Evolutionary conservation across 495 filamentous ascomycete species (phyloP).

Genomic region (Niebla homalea): DNA sequence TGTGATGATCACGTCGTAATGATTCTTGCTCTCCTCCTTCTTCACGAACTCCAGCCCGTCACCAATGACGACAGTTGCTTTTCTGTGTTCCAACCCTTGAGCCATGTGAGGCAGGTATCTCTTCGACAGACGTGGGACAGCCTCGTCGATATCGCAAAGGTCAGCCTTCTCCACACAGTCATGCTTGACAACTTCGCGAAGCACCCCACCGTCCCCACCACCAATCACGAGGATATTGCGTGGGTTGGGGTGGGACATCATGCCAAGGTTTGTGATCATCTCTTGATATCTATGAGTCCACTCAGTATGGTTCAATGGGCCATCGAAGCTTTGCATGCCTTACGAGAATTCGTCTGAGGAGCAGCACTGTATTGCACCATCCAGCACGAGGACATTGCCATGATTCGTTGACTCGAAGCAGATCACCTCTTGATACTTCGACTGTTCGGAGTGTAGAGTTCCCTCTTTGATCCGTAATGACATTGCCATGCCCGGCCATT

Average conservation of each 20-base stretch:
- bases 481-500: conserved; percentile 99
- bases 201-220: conserved; percentile 90
- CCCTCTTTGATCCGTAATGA: conserved; percentile 85
- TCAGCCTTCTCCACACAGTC: conserved; percentile 82
- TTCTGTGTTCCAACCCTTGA: conserved; percentile 83
- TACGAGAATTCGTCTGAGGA: conserved; percentile 95
- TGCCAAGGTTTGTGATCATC: conserved; percentile 98
- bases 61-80: conserved; percentile 78
- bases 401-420: conserved; percentile 96
- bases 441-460: conserved; percentile 97
- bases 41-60: conserved; percentile 94
- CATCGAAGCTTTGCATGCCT: conserved; percentile 13
- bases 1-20: conserved; percentile 99
- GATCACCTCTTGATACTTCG: conserved; percentile 95
- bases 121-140: conserved; percentile 96
- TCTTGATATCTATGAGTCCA: conserved; percentile 65
- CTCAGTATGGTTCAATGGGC: conserved; percentile 1
- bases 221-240: conserved; percentile 98
- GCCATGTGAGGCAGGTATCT: conserved; percentile 94
- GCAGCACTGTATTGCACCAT: conserved; percentile 98
- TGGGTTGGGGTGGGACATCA: conserved; percentile 96
- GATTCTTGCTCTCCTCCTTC: conserved; percentile 67
- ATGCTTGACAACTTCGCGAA: conserved; percentile 97
- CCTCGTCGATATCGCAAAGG: conserved; percentile 98
- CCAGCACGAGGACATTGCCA: conserved; percentile 91